Evolutionary conservation across 2,329 filamentous ascomycete species (phyloP), one percentile per base, ranked within the genome.

Genomic region (Talaromyces sp.): DNA sequence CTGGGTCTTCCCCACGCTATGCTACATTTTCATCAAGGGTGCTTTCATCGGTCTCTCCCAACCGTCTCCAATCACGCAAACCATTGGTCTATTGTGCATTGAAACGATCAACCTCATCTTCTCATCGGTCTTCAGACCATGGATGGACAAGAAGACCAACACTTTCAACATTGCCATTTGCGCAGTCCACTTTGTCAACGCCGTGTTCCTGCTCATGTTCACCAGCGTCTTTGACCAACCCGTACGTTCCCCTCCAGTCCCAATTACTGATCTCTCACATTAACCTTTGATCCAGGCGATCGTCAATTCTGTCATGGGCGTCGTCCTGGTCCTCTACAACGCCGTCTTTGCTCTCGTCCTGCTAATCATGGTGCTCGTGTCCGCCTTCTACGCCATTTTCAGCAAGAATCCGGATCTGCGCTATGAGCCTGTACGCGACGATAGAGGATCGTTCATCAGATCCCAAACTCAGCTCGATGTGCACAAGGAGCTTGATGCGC

Each of bases 71-170:
- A 84, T 86, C 5, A 86, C 88, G 18, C 92, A 96, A 77, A 91
- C 92, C 8, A 82, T 97, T 64, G 90, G 88, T n/a, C 83, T 97
- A 62, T 82, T 97, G 44, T 81, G 97, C 63, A 86, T 97, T 63
- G 93, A 98, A 77, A 88, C 88, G 1, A 85, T 77, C 58, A 88
- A 90, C 68, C 83, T 98, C 62, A 89, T 96, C 69, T 86, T 80
- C 28, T 87, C 92, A 61, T 89, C 87, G 64, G 87, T 96, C 60
- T 80, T 97, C 68, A 88, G 91, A 64, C 93, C 93, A 21, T 98
- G 92, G 89, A 98, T 98, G 93, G 93, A 97, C 83, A 96, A 96
- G 86, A 95, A 93, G 80, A 96, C 92, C 65, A 97, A 97, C 77
- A 88, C 88, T 52, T 96, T 96, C 84, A 97, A 97, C 80, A 96